These are phyloP conservation scores for Blastosporella zonata DNA, from an alignment of 1,284 basidiomycete genomes.

Conservation along the genomic window DNA sequence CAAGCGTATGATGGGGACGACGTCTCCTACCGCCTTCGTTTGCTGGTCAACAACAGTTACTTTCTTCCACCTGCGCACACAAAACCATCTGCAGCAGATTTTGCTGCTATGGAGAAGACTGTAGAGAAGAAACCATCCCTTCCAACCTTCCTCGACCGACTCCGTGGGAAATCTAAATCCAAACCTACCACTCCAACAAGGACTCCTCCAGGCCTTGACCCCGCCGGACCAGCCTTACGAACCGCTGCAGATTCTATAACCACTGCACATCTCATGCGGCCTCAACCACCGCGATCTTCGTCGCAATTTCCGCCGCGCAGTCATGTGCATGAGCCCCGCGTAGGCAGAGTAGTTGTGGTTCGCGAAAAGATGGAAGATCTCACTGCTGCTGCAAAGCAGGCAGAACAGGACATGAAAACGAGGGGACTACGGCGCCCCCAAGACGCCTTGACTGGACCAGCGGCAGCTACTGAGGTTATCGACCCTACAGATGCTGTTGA, in stretches of 20 bases:
- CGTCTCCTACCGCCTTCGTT: conserved; percentile 74
- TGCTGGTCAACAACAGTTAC: conserved; percentile 80
- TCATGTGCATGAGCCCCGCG: conserved; percentile 31
- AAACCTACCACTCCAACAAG: conserved; percentile 56
- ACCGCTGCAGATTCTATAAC: conserved; percentile 33
- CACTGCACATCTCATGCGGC: conserved; percentile 41
- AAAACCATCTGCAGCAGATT: conserved; percentile 66
- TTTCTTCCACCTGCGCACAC: conserved; percentile 80
- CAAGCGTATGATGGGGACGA: conserved; percentile 72
- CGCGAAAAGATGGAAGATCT: conserved; percentile 75
- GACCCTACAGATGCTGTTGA: conserved; percentile 82
- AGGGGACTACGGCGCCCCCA: conserved; percentile 41
- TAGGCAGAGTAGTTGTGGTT: conserved; percentile 71
- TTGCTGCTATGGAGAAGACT: conserved; percentile 39
- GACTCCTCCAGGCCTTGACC: conserved; percentile 21
- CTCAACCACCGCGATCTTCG: conserved; percentile 36
- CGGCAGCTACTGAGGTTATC: conserved; percentile 51
- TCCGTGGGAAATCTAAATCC: conserved; percentile 63
- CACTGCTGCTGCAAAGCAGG: conserved; percentile 62
- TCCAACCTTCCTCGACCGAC: conserved; percentile 67
- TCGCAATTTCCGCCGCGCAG: conserved; percentile 37
- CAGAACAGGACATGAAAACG: conserved; percentile 64
- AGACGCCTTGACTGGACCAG: conserved; percentile 28
- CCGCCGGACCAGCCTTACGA: conserved; percentile 20
- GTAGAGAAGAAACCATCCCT: conserved; percentile 42